Base-by-base conservation (phyloP, 2,329 filamentous ascomycete genomes). In the Fusarium clavum region DNA sequence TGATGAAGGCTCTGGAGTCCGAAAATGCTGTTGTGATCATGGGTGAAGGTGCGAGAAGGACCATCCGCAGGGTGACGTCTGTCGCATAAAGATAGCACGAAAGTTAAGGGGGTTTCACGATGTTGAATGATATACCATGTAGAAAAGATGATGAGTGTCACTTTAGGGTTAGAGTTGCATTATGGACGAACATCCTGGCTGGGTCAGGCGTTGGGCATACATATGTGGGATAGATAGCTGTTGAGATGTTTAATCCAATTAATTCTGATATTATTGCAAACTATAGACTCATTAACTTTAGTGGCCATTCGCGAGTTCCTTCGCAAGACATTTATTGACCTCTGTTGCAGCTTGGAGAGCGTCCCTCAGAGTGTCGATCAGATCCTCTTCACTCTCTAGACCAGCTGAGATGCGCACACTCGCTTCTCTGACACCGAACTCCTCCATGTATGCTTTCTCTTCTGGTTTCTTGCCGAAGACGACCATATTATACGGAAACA, bases 31-130 rank as follows among this genome's bases (percentile, higher is more conserved):
- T 98, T 61, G 92, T 92, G 81, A 85, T 98, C 20, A 85, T 87
- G 34, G 96, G 96, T 1, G 95, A 98, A 74, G 96, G 96, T 6
- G 87, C 91, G 20, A 90, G 95, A 81, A 93, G 91, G 82, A 93
- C 83, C 70, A 90, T 99, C 53, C 89, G 95, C 76, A 89, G 94
- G 74, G 88, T 97, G 46, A 92, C 86, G 46, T 60, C 66, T 8
- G 59, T 74, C 54, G 65, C 55, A 20, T 76, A 59, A 58, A 45
- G 38, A 34, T 40, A 34, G 49, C 43, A 38, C 22, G 44, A 24
- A 25, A 51, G 30, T 46, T 27, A 25, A 64, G 57, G 61, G 51
- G 56, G 40, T 22, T 52, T 45, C 44, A 57, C 47, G 61, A 75
- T 59, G 69, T 57, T 73, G 53, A 71, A 76, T 69, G 71, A 73